Evolutionary conservation across 176 grass and related monocot genomes (phyloP).

Genomic region (Carex parvula): DNA sequence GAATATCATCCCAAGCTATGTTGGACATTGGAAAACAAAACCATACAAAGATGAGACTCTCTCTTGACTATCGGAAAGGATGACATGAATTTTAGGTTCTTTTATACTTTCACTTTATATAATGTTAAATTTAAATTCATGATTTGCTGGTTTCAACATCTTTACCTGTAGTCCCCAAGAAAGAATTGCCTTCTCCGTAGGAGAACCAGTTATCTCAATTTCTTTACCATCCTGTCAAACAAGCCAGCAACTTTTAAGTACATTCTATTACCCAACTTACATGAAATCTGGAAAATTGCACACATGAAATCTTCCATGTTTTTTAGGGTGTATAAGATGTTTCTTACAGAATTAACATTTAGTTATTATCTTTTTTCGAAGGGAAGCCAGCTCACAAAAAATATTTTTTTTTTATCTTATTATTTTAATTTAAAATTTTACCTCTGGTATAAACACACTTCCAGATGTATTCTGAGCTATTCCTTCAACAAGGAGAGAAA

Average conservation of each 20-base stretch:
- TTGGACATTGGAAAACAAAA: constrained; percentile 15
- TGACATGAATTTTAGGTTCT: not conserved
- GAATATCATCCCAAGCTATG: constrained; percentile 87
- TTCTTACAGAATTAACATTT: not conserved
- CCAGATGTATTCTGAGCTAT: constrained; percentile 94
- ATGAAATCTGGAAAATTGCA: not conserved
- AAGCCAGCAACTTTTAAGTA: constrained; percentile 11
- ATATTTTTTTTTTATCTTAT: not conserved
- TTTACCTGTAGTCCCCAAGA: constrained; percentile 82
- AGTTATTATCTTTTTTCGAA: not conserved
- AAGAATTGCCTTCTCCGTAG: constrained; percentile 92
- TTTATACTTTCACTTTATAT: not conserved
- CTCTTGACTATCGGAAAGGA: not conserved
- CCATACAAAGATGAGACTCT: constrained; percentile 14
- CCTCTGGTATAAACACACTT: constrained; percentile 76
- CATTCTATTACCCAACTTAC: not conserved
- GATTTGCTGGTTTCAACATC: not conserved
- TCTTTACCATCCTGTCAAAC: constrained; percentile 45
- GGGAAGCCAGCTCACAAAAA: not conserved
- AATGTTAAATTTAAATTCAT: not conserved
- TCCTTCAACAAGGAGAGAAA: constrained; percentile 64
- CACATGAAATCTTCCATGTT: not conserved
- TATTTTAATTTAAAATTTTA: constrained; percentile 16
- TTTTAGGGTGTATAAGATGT: not conserved
- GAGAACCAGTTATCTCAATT: constrained; percentile 84